A percentile compares a stretch with the other conserved stretches of the same genome.
Conservation (phyloP, 2,329 filamentous ascomycete genomes). For the Fusarium zealandicum region DNA sequence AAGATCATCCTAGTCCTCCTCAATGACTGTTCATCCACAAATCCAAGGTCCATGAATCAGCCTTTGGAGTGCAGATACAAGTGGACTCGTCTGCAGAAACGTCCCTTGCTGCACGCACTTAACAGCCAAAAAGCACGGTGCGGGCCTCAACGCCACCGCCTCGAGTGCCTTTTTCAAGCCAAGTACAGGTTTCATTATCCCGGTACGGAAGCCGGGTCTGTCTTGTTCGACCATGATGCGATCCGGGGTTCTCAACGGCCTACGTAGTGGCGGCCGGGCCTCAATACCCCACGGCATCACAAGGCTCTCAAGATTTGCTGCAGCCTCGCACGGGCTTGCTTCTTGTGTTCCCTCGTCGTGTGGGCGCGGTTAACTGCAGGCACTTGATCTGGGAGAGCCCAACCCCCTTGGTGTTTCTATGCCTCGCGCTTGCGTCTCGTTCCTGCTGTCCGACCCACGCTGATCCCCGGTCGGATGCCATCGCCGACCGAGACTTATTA, state of each 20-base stretch:
- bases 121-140: conserved; percentile 17
- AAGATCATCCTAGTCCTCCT: conserved; percentile 2
- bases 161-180: conserved; percentile 6
- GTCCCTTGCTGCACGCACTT: conserved; percentile 37
- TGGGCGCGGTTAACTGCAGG: conserved; percentile 23
- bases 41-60: conserved; percentile 9
- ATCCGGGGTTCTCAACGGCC: conserved; percentile 10
- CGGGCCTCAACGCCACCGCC: conserved; percentile 26
- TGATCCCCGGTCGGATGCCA: conserved; percentile 6
- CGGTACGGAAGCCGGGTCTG: conserved; percentile 6
- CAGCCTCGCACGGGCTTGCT: conserved; percentile 23
- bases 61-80: conserved; percentile 26
- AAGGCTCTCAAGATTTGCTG: conserved; percentile 17
- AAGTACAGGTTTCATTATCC: conserved; percentile 24
- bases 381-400: conserved; percentile 25
- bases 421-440: conserved; percentile 34
- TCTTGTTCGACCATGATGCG: conserved; percentile 6
- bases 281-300: conserved; percentile 23
- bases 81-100: conserved; percentile 31
- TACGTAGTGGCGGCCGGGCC: conserved; percentile 7
- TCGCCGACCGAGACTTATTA: conserved; percentile 16
- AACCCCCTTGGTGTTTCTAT: conserved; percentile 20
- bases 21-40: not conserved
- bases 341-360: conserved; percentile 7
- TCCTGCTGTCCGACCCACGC: conserved; percentile 32